A percentile compares a stretch with the other conserved stretches of the same genome.
phyloP scores from a whole-genome alignment of 106 monocot genomes.

The Allium sativum region DNA sequence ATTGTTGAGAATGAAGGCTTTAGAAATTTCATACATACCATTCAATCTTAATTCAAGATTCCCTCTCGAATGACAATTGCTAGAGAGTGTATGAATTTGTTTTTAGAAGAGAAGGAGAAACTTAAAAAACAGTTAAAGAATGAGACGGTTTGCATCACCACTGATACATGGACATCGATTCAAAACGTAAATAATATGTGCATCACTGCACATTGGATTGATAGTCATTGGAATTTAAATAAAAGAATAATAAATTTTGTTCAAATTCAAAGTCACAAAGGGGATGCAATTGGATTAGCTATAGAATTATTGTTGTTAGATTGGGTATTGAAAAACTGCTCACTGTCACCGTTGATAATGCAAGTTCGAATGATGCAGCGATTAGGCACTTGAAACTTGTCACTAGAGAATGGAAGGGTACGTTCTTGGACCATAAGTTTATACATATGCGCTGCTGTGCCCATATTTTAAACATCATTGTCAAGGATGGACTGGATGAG shows the following conservation, averaged over 20 bases:
- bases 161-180: neutral
- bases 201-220: constrained; percentile 6
- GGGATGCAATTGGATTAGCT: neutral
- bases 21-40: too few species aligned
- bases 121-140: constrained; percentile 6
- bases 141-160: constrained; percentile 2
- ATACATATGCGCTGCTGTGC: constrained; percentile 3
- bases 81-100: neutral
- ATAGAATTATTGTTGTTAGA: constrained; percentile 1
- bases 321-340: too few species aligned
- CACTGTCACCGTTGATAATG: constrained; percentile 6
- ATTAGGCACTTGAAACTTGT: neutral
- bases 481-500: constrained; percentile 1
- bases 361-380: constrained; percentile 4
- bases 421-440: neutral
- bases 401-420: neutral
- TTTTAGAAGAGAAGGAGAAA: neutral
- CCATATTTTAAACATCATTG: constrained; percentile 3
- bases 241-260: constrained; percentile 13
- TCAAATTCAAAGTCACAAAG: constrained; percentile 6
- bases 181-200: constrained; percentile 16
- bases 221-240: constrained; percentile 10
- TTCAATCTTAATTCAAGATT: too few species aligned
- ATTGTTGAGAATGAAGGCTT: too few species aligned
- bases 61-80: too few species aligned